Base-by-base conservation (phyloP, 1,139 yeast genomes). In the Diutina mesorugosa region DNA sequence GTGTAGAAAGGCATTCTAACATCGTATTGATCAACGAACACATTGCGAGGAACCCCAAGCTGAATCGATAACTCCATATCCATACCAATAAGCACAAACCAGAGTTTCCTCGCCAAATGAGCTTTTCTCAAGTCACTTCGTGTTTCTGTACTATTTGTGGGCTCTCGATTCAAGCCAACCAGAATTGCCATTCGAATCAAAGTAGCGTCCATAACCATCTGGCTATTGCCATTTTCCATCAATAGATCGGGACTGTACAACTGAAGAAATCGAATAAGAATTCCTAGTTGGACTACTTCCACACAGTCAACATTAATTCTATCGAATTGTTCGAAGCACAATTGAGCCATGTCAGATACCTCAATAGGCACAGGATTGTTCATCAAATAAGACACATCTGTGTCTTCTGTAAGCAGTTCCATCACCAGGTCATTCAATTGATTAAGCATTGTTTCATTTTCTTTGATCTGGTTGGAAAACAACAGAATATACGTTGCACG, bases 351-450 rank as follows among this genome's bases (percentile, higher is more conserved):
- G 54, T 67, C 70, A n/a, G 71, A 67, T 10, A 65, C 65, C 48
- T 74, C 72, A 29, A 69, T 61, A 41, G 67, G 63, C 18, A 76
- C 66, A 1, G 73, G 74, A 56, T 72, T 67, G 30, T 63, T 62
- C 38, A 80, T 62, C 16, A 83, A 66, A 61, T 74, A 79, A 50
- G 68, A 67, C 58, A 78, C 1, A 57, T 56, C 28, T 57, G 57
- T 6, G 56, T 56, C 41, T n/a, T 35, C 41, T 2, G 41, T 35
- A 14, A 35, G 41, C 41, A 10, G 41, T 35, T 35, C 41, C 10
- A 10, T 35, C 6, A 56, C 47, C 65, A 67, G 47, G 59, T 26
- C 28, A 65, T 48, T 65, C 70, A 6, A 61, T 58, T 4, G 69
- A 58, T 61, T 61, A 35, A 70, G 59, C 56, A 67, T 69, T 6